Evolutionary conservation across 2,329 filamentous ascomycete species (phyloP).

Genomic region (Aspergillus neotritici): DNA sequence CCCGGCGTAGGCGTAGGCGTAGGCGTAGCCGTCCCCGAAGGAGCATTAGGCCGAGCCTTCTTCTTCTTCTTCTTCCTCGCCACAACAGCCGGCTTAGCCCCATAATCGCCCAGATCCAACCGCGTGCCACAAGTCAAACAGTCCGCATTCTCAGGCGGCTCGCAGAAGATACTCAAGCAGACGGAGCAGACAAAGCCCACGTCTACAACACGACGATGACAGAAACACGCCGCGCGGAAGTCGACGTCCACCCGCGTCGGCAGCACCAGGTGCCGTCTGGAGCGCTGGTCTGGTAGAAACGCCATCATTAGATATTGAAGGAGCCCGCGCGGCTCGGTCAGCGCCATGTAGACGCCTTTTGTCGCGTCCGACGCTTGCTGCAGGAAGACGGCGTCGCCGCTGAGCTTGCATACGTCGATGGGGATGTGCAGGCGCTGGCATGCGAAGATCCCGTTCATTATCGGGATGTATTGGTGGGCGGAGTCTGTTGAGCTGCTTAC

Average conservation of each 20-base stretch:
- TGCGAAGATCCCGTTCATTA: constrained; percentile 98
- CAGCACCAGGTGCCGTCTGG: constrained; percentile 61
- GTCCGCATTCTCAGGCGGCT: constrained; percentile 56
- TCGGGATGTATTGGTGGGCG: constrained; percentile 86
- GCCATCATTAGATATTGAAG: constrained; percentile 93
- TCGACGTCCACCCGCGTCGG: constrained; percentile 84
- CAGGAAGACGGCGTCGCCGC: constrained; percentile 81
- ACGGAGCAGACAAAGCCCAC: constrained; percentile 94
- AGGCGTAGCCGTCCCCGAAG: constrained; percentile 51
- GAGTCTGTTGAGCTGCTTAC: constrained; percentile 86
- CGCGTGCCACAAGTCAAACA: constrained; percentile 81
- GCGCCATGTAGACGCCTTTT: constrained; percentile 62
- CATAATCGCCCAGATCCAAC: constrained; percentile 69
- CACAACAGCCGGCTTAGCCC: constrained; percentile 69
- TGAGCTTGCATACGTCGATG: constrained; percentile 84
- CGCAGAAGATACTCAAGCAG: constrained; percentile 89
- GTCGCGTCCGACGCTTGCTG: constrained; percentile 82
- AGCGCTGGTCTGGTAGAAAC: constrained; percentile 68
- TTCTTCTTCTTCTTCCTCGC: constrained; percentile 69
- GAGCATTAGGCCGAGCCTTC: constrained; percentile 51
- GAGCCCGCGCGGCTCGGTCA: constrained; percentile 62
- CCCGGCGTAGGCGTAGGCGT: constrained; percentile 50
- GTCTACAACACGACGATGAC: constrained; percentile 84
- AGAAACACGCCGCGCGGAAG: constrained; percentile 97
- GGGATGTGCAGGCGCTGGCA: constrained; percentile 82